These are phyloP conservation scores for Arthrobotrys sinensis DNA, from an alignment of 2,329 filamentous ascomycete species.

Conservation along the genomic window DNA sequence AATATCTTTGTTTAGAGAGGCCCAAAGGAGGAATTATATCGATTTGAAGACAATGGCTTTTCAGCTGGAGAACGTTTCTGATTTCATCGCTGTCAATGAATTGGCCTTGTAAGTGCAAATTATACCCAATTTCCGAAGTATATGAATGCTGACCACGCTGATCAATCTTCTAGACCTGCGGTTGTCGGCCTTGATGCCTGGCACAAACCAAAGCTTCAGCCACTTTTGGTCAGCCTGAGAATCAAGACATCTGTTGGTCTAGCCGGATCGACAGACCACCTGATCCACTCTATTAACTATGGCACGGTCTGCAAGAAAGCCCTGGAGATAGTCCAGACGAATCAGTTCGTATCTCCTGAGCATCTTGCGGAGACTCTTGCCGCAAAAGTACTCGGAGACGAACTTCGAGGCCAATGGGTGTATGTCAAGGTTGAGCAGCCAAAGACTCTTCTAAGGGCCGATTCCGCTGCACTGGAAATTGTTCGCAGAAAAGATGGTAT, in stretches of 20 bases:
- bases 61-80: slow-evolving; percentile 39
- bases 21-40: slow-evolving; percentile 33
- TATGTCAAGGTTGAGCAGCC: slow-evolving; percentile 64
- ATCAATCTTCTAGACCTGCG: slow-evolving; percentile 47
- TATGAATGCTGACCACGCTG: not conserved
- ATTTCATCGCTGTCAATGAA: slow-evolving; percentile 57
- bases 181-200: slow-evolving; percentile 62
- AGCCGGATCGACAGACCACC: slow-evolving; percentile 64
- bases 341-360: slow-evolving; percentile 62
- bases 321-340: slow-evolving; percentile 60
- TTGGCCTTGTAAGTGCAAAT: slow-evolving; percentile 42
- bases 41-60: slow-evolving; percentile 59
- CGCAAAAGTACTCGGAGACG: slow-evolving; percentile 61
- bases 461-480: slow-evolving; percentile 63
- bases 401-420: slow-evolving; percentile 63
- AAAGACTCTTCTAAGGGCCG: slow-evolving; percentile 63
- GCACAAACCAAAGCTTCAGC: slow-evolving; percentile 62
- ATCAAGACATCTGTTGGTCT: slow-evolving; percentile 64
- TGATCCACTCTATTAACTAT: slow-evolving; percentile 64
- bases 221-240: slow-evolving; percentile 63
- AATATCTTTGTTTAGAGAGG: not conserved
- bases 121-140: not conserved
- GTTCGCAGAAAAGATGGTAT: slow-evolving; percentile 61
- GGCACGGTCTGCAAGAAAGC: slow-evolving; percentile 64
- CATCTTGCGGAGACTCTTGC: slow-evolving; percentile 63